phyloP scores from a whole-genome alignment of 2,329 filamentous ascomycete genomes.

The Parastagonospora nodorum region DNA sequence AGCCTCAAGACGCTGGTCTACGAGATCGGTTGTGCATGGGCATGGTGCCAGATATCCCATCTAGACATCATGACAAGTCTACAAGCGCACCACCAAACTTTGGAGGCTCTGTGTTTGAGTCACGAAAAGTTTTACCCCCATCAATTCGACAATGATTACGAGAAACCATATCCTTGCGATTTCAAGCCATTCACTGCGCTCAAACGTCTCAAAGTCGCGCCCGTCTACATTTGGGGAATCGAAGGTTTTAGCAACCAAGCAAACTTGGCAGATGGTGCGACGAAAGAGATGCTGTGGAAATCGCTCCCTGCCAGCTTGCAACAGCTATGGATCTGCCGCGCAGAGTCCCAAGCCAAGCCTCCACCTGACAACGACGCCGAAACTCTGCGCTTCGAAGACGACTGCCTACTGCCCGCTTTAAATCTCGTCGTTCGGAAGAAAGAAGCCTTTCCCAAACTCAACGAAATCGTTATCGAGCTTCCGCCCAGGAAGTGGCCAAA shows the following conservation, averaged over 20 bases:
- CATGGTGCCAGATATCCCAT: background rate
- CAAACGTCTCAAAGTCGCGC: constrained; percentile 7
- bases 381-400: background rate
- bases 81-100: constrained; percentile 1
- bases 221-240: constrained; percentile 8
- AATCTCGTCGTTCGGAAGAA: constrained; percentile 1
- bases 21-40: constrained; percentile 5
- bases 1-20: constrained; percentile 13
- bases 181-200: constrained; percentile 4
- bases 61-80: constrained; percentile 5
- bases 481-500: background rate
- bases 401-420: constrained; percentile 1
- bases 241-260: background rate
- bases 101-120: constrained; percentile 2
- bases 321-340: constrained; percentile 9
- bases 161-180: background rate
- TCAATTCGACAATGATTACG: background rate
- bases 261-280: background rate
- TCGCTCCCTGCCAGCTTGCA: constrained; percentile 3
- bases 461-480: constrained; percentile 1
- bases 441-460: background rate
- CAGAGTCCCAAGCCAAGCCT: background rate
- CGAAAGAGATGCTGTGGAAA: constrained; percentile 1
- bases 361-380: background rate
- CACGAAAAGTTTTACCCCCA: constrained; percentile 5